These are phyloP conservation scores for Hypomontagnella monticulosa DNA, from an alignment of 495 filamentous ascomycete species.

Conservation along the genomic window DNA sequence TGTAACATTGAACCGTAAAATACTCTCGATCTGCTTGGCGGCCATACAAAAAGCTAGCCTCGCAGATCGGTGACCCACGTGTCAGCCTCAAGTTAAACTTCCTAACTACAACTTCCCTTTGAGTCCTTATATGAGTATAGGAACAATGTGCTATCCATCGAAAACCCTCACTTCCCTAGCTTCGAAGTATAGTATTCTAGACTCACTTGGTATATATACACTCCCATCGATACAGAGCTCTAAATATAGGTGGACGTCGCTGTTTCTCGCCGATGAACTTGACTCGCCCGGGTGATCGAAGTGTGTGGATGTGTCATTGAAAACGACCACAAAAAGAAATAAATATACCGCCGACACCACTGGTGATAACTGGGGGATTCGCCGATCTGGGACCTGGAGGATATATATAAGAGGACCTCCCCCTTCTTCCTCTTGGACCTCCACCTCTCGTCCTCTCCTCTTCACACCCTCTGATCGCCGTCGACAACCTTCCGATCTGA, in stretches of 20 bases:
- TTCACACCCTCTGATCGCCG: too few relatives aligned
- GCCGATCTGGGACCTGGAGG: too few relatives aligned
- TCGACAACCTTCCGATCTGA: background rate
- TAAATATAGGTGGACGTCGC: background rate
- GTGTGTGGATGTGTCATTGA: background rate
- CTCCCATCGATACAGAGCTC: background rate
- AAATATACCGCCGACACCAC: background rate
- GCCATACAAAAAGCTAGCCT: slow-evolving; percentile 25
- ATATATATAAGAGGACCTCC: too few relatives aligned
- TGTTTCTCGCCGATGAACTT: background rate
- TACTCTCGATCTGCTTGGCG: slow-evolving; percentile 1
- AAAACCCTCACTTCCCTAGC: slow-evolving; percentile 17
- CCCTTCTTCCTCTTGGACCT: too few relatives aligned
- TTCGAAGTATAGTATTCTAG: slow-evolving; percentile 1
- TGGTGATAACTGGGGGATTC: background rate
- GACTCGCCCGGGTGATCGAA: slow-evolving; percentile 34
- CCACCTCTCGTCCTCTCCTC: too few relatives aligned
- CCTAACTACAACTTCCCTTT: slow-evolving; percentile 29
- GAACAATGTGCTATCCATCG: slow-evolving; percentile 31
- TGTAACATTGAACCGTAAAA: slow-evolving; percentile 2
- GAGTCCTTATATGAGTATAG: slow-evolving; percentile 21
- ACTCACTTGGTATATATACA: background rate
- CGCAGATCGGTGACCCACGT: slow-evolving; percentile 36
- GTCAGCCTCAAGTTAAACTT: slow-evolving; percentile 42
- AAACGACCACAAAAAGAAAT: background rate